Conservation (phyloP, 164 flowering plant species). For the Tetracentron sinense region DNA sequence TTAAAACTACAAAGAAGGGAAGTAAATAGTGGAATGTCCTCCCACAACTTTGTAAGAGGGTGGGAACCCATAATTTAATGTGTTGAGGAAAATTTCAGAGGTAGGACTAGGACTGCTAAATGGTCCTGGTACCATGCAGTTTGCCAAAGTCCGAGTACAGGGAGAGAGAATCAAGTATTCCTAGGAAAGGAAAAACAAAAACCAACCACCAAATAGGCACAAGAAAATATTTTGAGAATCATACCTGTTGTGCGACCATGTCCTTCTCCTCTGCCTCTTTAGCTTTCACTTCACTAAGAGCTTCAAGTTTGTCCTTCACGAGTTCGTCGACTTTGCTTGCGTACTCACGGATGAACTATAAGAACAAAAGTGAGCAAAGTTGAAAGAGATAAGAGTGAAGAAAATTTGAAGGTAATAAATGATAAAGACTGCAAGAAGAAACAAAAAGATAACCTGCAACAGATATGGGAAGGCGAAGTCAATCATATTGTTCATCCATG, state of each 20-base stretch:
- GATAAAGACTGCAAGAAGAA: neutral
- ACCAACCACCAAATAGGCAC: too few species aligned
- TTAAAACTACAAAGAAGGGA: neutral
- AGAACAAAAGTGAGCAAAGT: neutral
- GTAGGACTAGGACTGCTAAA: too few species aligned
- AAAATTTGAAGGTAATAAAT: neutral
- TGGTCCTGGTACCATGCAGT: too few species aligned
- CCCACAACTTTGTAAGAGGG: neutral
- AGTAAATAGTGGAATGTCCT: neutral
- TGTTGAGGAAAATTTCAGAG: too few species aligned
- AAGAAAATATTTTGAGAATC: neutral
- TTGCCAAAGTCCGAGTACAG: too few species aligned
- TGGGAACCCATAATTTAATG: too few species aligned
- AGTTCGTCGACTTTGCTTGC: slow-evolving; percentile 92
- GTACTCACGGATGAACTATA: slow-evolving; percentile 86
- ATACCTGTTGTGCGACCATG: slow-evolving; percentile 87
- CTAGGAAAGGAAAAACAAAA: neutral
- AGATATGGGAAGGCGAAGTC: too few species aligned
- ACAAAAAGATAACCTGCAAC: slow-evolving; percentile 58
- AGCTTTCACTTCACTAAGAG: slow-evolving; percentile 70
- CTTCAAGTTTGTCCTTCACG: slow-evolving; percentile 82
- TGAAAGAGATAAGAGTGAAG: too few species aligned
- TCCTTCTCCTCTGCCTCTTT: slow-evolving; percentile 97
- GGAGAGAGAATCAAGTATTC: neutral
- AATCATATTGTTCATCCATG: too few species aligned